Conservation (phyloP, 768 basidiomycete species). For the Gloeostereum incarnatum region DNA sequence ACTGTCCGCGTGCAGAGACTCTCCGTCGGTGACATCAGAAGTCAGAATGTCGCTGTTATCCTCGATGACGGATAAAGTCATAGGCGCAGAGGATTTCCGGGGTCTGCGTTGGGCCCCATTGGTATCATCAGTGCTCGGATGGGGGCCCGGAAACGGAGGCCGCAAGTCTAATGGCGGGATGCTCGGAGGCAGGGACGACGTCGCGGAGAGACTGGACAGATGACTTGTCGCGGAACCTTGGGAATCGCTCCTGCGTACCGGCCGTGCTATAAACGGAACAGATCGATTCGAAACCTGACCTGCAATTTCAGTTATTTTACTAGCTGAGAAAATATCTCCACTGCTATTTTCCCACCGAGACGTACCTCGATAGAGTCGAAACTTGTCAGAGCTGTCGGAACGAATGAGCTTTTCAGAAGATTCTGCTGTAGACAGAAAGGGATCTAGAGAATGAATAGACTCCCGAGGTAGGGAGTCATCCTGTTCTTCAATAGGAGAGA, state of each 20-base stretch:
- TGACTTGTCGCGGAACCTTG: conserved; percentile 56
- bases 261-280: conserved; percentile 51
- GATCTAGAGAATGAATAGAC: too few species aligned
- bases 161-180: conserved; percentile 54
- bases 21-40: conserved; percentile 18
- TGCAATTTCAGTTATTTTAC: too few species aligned
- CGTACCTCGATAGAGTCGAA: neutral
- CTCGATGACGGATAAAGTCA: conserved; percentile 31
- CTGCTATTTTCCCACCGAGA: neutral
- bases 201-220: conserved; percentile 27
- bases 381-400: conserved; percentile 18
- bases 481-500: conserved; percentile 61
- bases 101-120: conserved; percentile 19
- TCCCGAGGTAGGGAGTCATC: conserved; percentile 58
- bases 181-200: conserved; percentile 27
- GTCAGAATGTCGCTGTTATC: conserved; percentile 20
- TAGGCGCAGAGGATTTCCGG: conserved; percentile 14
- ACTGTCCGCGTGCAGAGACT: conserved; percentile 46
- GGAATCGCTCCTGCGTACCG: conserved; percentile 56
- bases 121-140: conserved; percentile 19
- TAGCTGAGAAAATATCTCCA: too few species aligned
- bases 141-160: conserved; percentile 39
- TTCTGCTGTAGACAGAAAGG: conserved; percentile 25
- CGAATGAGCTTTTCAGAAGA: conserved; percentile 30
- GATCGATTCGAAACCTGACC: conserved; percentile 43